Conservation (phyloP, 2,329 filamentous ascomycete genomes). For the Rutstroemia sp. region DNA sequence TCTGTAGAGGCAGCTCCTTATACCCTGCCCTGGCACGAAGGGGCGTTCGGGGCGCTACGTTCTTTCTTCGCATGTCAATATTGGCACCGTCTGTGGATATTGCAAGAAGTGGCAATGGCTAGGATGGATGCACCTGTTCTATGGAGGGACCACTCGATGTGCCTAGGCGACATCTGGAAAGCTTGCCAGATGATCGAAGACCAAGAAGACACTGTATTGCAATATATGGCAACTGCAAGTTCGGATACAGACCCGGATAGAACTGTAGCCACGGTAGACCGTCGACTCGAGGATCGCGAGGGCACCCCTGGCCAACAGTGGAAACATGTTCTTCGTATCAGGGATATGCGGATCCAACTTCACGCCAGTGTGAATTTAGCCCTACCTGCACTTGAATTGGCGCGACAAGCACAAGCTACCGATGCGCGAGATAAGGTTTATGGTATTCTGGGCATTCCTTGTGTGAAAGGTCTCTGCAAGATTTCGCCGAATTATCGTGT, state of each 20-base stretch:
- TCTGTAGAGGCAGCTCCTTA: not conserved
- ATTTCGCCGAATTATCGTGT: conserved; percentile 3
- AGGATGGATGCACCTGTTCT: conserved; percentile 1
- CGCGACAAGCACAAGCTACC: conserved; percentile 7
- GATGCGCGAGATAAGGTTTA: conserved; percentile 8
- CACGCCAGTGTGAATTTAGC: not conserved
- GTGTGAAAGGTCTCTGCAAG: not conserved
- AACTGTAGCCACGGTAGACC: conserved; percentile 1
- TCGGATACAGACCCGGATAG: not conserved
- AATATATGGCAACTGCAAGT: not conserved
- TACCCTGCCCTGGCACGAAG: conserved; percentile 2
- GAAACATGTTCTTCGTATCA: conserved; percentile 7
- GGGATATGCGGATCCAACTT: not conserved
- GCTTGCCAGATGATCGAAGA: conserved; percentile 1
- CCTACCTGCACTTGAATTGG: not conserved
- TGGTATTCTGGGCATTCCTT: conserved; percentile 6
- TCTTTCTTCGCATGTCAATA: conserved; percentile 4
- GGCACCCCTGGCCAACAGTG: conserved; percentile 6
- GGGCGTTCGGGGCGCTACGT: not conserved
- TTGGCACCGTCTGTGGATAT: conserved; percentile 7
- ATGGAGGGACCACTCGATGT: not conserved
- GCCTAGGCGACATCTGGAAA: conserved; percentile 3
- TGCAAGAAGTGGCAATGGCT: conserved; percentile 7
- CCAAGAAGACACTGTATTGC: conserved; percentile 1
- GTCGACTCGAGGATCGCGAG: not conserved